Conservation (phyloP, 1,284 basidiomycete species). For the Athelia sp. region DNA sequence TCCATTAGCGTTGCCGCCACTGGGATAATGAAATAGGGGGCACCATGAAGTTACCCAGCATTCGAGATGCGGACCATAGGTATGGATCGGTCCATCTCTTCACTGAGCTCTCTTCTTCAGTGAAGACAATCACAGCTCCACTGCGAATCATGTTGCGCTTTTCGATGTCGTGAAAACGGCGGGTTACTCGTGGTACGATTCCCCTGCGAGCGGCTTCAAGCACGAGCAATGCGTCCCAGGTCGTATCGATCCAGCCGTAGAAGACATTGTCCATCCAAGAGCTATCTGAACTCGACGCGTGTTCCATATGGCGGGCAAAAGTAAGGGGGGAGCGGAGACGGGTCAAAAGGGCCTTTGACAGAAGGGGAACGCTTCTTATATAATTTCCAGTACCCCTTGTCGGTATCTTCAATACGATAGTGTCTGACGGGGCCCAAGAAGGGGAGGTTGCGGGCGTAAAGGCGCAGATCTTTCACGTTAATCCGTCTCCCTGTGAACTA, state of each 20-base stretch:
- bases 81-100: slow-evolving; percentile 22
- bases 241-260: slow-evolving; percentile 45
- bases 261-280: slow-evolving; percentile 18
- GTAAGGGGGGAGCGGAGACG: no score
- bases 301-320: neutral
- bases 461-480: no score
- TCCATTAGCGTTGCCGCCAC: no score
- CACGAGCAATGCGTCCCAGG: slow-evolving; percentile 51
- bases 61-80: slow-evolving; percentile 18
- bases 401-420: no score
- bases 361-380: neutral
- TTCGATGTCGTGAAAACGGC: slow-evolving; percentile 53
- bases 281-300: neutral
- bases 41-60: slow-evolving; percentile 18
- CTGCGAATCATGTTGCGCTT: slow-evolving; percentile 19
- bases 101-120: slow-evolving; percentile 20
- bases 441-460: no score
- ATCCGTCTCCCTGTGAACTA: no score
- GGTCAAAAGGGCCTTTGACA: neutral
- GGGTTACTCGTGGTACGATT: slow-evolving; percentile 47
- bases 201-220: slow-evolving; percentile 50
- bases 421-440: no score
- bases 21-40: neutral
- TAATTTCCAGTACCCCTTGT: no score
- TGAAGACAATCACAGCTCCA: slow-evolving; percentile 19